phyloP scores from a whole-genome alignment of 805 yeast genomes.

The Lipomyces chichibuensis region DNA sequence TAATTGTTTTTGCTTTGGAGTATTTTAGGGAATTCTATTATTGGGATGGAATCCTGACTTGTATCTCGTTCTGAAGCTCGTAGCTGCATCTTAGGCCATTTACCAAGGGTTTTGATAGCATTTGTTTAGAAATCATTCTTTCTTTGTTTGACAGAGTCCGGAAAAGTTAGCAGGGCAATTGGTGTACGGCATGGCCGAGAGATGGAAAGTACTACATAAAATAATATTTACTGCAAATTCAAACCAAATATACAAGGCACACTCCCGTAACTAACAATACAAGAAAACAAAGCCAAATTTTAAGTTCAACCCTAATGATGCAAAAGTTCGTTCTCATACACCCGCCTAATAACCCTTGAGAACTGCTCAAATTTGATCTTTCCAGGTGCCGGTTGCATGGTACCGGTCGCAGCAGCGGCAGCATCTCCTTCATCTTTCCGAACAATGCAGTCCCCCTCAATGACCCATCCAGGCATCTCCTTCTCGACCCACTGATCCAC shows the following conservation, averaged over 20 bases:
- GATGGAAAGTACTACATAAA: not conserved
- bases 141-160: no score
- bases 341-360: constrained; percentile 41
- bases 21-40: no score
- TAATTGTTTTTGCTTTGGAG: no score
- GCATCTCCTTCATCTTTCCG: constrained; percentile 41
- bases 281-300: not conserved
- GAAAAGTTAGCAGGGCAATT: no score
- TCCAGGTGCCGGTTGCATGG: constrained; percentile 15
- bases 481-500: constrained; percentile 40
- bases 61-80: no score
- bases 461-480: constrained; percentile 39
- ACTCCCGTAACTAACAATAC: not conserved
- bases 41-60: no score
- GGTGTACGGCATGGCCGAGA: no score
- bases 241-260: not conserved
- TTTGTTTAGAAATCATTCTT: no score
- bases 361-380: constrained; percentile 42
- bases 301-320: not conserved
- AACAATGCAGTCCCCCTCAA: constrained; percentile 38
- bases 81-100: no score
- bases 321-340: constrained; percentile 39
- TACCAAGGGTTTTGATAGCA: no score
- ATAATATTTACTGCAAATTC: not conserved
- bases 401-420: constrained; percentile 37